These are phyloP conservation scores for Candida sanyaensis DNA, from an alignment of 1,139 yeast species.

Conservation along the genomic window DNA sequence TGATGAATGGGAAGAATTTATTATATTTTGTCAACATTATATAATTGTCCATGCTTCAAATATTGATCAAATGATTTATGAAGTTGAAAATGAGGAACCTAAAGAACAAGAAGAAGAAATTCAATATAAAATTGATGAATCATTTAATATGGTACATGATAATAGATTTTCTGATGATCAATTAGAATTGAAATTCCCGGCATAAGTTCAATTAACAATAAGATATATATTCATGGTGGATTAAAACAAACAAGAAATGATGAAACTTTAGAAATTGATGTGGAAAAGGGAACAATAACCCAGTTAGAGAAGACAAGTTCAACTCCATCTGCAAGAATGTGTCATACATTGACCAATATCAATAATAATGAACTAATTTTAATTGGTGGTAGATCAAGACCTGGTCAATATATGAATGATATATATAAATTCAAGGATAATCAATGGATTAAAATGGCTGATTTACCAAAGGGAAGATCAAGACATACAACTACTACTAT, in stretches of 20 bases:
- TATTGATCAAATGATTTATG: conserved; percentile 17
- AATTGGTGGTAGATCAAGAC: conserved; percentile 74
- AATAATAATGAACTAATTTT: conserved; percentile 32
- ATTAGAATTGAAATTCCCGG: conserved; percentile 49
- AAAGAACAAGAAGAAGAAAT: conserved; percentile 3
- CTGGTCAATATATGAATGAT: conserved; percentile 45
- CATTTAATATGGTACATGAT: conserved; percentile 12
- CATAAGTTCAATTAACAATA: conserved; percentile 29
- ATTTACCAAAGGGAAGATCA: conserved; percentile 48
- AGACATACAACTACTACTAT: conserved; percentile 54
- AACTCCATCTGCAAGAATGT: conserved; percentile 52
- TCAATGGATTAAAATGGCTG: conserved; percentile 36
- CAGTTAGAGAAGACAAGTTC: conserved; percentile 1
- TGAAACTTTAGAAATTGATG: conserved; percentile 16
- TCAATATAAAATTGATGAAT: conserved; percentile 7
- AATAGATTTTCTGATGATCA: conserved; percentile 14
- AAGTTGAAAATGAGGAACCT: conserved; percentile 8
- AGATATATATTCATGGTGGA: conserved; percentile 55
- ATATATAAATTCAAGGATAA: conserved; percentile 22
- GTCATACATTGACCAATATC: conserved; percentile 53
- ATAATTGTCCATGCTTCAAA: conserved; percentile 67
- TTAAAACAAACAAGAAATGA: conserved; percentile 45
- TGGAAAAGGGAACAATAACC: conserved; percentile 11
- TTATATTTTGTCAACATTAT: conserved; percentile 77
- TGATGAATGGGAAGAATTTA: conserved; percentile 85